phyloP scores from a whole-genome alignment of 2,329 filamentous ascomycete genomes.

The Xylaria sp. region DNA sequence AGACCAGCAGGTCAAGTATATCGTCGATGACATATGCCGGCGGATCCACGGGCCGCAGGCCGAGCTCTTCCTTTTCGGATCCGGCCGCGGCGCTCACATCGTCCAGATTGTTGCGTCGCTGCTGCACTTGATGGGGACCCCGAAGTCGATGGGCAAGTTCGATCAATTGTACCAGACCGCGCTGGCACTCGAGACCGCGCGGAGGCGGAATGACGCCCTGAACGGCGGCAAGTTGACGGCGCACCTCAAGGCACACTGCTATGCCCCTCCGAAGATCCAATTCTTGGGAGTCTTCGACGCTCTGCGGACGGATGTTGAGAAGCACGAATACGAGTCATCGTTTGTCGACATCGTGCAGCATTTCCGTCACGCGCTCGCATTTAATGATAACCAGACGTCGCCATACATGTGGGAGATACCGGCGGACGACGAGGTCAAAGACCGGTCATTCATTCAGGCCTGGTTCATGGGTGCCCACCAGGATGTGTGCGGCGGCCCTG shows the following conservation, averaged over 20 bases:
- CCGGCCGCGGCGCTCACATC: slow-evolving; percentile 28
- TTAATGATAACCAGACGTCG: slow-evolving; percentile 26
- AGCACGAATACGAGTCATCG: slow-evolving; percentile 31
- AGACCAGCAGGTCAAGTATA: slow-evolving; percentile 28
- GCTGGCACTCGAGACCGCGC: slow-evolving; percentile 14
- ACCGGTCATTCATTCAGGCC: slow-evolving; percentile 27
- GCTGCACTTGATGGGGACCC: slow-evolving; percentile 20
- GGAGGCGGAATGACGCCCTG: slow-evolving; percentile 16
- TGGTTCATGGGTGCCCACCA: slow-evolving; percentile 32
- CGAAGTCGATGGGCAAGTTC: slow-evolving; percentile 27
- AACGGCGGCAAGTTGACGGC: slow-evolving; percentile 20
- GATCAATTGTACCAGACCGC: slow-evolving; percentile 30
- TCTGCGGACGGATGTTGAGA: slow-evolving; percentile 15
- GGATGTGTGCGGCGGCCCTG: slow-evolving; percentile 29
- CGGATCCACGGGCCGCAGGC: background rate
- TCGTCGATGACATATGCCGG: slow-evolving; percentile 27
- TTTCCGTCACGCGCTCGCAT: slow-evolving; percentile 33
- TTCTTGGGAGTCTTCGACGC: slow-evolving; percentile 28
- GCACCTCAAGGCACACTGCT: slow-evolving; percentile 15
- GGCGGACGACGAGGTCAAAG: background rate
- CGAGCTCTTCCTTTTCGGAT: slow-evolving; percentile 30
- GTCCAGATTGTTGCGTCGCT: slow-evolving; percentile 29
- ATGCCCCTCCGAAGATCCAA: slow-evolving; percentile 17
- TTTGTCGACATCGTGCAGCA: slow-evolving; percentile 23
- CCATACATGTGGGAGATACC: slow-evolving; percentile 12